Evolutionary conservation across 495 filamentous ascomycete species (phyloP).

Genomic region (Penicillium turbatum): DNA sequence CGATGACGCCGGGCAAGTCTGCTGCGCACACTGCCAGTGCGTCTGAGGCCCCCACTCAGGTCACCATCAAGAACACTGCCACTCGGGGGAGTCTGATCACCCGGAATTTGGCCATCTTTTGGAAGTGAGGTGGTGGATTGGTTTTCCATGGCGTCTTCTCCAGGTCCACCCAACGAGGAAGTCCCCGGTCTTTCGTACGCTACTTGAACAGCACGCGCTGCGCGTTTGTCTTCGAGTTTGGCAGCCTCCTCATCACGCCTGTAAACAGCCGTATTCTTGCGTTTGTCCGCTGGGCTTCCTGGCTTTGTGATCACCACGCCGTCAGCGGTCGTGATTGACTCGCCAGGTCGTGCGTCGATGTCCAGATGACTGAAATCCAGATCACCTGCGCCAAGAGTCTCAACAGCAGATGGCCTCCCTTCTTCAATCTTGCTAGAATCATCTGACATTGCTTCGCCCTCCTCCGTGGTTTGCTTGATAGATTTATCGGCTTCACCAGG

Average conservation of each 20-base stretch:
- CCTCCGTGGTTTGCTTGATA: conserved; percentile 22
- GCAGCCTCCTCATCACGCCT: conserved; percentile 51
- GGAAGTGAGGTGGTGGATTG: conserved; percentile 32
- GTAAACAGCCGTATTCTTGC: conserved; percentile 35
- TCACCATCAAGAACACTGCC: conserved; percentile 69
- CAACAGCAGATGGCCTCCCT: conserved; percentile 71
- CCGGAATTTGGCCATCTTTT: conserved; percentile 35
- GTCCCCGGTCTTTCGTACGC: conserved; percentile 52
- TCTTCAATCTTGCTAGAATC: conserved; percentile 32
- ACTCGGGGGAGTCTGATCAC: conserved; percentile 59
- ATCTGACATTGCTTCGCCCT: conserved; percentile 16
- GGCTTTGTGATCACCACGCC: conserved; percentile 42
- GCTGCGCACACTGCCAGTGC: conserved; percentile 81
- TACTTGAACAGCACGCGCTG: conserved; percentile 55
- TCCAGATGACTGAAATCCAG: conserved; percentile 78
- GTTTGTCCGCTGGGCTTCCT: conserved; percentile 28
- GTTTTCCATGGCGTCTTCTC: conserved; percentile 30
- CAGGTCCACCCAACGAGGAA: conserved; percentile 21
- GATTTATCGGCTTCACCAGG: conserved; percentile 26
- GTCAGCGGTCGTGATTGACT: conserved; percentile 37
- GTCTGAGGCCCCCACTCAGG: conserved; percentile 49
- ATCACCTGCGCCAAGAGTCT: conserved; percentile 86
- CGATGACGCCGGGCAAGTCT: conserved; percentile 69
- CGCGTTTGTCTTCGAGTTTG: conserved; percentile 53
- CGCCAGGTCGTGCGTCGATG: conserved; percentile 38